Evolutionary conservation across 768 basidiomycete species (phyloP).

Genomic region (Pholiota conissans): DNA sequence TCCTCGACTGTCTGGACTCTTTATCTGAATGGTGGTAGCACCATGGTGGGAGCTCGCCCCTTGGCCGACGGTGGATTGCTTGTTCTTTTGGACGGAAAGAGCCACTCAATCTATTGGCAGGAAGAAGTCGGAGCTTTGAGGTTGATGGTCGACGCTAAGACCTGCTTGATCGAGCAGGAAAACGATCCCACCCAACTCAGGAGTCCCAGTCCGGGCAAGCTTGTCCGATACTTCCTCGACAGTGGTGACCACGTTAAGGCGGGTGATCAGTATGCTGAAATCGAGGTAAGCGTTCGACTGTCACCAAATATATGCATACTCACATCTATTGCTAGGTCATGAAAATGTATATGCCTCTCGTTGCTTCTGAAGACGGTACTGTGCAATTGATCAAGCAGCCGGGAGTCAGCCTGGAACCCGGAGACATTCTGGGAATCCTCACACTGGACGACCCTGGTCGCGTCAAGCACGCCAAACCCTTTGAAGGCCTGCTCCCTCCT

Average conservation of each 20-base stretch:
- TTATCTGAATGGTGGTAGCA: conserved; percentile 93
- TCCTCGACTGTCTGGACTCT: conserved; percentile 89
- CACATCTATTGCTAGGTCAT: conserved; percentile 60
- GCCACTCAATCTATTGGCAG: conserved; percentile 97
- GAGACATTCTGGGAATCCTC: conserved; percentile 96
- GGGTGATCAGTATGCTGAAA: conserved; percentile 97
- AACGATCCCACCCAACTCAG: conserved; percentile 98
- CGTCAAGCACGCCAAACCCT: conserved; percentile 98
- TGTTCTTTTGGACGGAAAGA: conserved; percentile 87
- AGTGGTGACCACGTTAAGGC: conserved; percentile 97
- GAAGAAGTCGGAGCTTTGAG: conserved; percentile 95
- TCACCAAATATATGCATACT: conserved; percentile 5
- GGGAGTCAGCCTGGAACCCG: conserved; percentile 93
- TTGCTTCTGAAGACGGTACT: conserved; percentile 90
- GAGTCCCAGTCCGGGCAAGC: conserved; percentile 95
- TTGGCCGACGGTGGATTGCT: conserved; percentile 95
- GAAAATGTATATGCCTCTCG: conserved; percentile 99
- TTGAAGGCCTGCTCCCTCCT: conserved; percentile 88
- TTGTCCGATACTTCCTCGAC: conserved; percentile 92
- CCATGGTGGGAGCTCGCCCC: conserved; percentile 87
- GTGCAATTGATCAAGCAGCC: conserved; percentile 98
- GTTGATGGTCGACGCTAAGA: conserved; percentile 95
- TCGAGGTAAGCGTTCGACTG: conserved; percentile 64
- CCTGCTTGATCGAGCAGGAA: conserved; percentile 98
- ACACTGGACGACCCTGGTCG: conserved; percentile 94